Evolutionary conservation across 2,329 filamentous ascomycete species (phyloP).

Genomic region (Orbilia ellipsospora): DNA sequence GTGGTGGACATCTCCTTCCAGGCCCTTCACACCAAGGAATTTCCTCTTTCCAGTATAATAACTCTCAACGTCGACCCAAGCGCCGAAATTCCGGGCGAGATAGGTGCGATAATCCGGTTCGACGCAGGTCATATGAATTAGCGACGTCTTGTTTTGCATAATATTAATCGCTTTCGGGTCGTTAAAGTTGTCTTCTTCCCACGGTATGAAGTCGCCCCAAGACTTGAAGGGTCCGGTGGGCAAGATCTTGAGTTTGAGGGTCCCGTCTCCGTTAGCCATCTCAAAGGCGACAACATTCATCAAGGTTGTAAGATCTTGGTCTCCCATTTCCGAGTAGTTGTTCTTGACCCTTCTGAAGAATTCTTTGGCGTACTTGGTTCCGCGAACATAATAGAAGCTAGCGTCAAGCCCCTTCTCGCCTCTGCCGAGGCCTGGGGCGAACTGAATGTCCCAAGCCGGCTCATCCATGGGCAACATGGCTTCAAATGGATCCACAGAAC

Average conservation of each 20-base stretch:
- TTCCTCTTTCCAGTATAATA: constrained; percentile 48
- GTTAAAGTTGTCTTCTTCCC: constrained; percentile 48
- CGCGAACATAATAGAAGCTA: constrained; percentile 46
- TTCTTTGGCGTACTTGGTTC: constrained; percentile 29
- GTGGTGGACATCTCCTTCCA: constrained; percentile 43
- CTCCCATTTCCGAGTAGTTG: constrained; percentile 29
- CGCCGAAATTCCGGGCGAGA: constrained; percentile 46
- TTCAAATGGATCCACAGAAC: constrained; percentile 26
- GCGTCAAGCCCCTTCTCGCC: constrained; percentile 39
- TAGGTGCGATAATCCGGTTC: constrained; percentile 41
- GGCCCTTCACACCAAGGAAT: constrained; percentile 42
- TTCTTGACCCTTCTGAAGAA: constrained; percentile 45
- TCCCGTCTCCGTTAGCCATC: constrained; percentile 35
- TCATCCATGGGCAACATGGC: constrained; percentile 28
- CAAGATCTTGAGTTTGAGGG: constrained; percentile 33
- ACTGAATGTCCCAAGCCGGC: constrained; percentile 43
- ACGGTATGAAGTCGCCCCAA: constrained; percentile 42
- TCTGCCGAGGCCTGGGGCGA: constrained; percentile 30
- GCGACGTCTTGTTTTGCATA: constrained; percentile 31
- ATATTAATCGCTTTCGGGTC: constrained; percentile 32
- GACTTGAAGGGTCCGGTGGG: constrained; percentile 18
- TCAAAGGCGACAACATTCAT: constrained; percentile 54
- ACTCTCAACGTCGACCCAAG: constrained; percentile 45
- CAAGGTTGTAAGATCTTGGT: constrained; percentile 45
- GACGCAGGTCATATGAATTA: constrained; percentile 44